Percentiles rank a stretch among this genome's conserved stretches.
Conservation (phyloP, 2,329 filamentous ascomycete genomes). For the Colletotrichum tropicale region DNA sequence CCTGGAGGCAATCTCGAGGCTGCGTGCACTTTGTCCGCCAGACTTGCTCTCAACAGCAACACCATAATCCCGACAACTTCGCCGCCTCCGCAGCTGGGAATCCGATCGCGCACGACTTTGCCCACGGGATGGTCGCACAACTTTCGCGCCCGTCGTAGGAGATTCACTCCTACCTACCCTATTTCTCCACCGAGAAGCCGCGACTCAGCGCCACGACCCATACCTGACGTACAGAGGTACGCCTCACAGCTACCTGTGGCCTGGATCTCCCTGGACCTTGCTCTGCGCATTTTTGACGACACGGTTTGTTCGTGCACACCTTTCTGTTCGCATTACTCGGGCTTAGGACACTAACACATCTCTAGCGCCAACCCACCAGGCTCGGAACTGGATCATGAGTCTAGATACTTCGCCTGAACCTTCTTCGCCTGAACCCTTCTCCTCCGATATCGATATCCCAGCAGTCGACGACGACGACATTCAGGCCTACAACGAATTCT, state of each 20-base stretch:
- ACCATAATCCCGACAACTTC: neutral
- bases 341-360: neutral
- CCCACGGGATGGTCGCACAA: conserved; percentile 10
- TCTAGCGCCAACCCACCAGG: conserved; percentile 14
- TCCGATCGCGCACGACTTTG: neutral
- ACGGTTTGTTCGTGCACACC: conserved; percentile 8
- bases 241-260: neutral
- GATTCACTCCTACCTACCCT: neutral
- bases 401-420: conserved; percentile 5
- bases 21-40: neutral
- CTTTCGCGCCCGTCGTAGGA: conserved; percentile 2
- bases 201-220: neutral
- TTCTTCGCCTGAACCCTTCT: conserved; percentile 1
- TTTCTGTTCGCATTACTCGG: neutral
- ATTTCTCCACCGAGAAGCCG: neutral
- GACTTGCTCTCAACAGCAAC: neutral
- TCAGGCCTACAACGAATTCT: neutral
- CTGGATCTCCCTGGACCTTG: neutral
- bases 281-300: neutral
- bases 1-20: neutral
- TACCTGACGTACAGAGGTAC: neutral
- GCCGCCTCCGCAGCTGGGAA: neutral
- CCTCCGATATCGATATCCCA: neutral
- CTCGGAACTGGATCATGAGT: conserved; percentile 8
- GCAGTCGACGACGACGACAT: neutral